Evolutionary conservation across 2,329 filamentous ascomycete species (phyloP).

Genomic region (Fusarium subtropicale): DNA sequence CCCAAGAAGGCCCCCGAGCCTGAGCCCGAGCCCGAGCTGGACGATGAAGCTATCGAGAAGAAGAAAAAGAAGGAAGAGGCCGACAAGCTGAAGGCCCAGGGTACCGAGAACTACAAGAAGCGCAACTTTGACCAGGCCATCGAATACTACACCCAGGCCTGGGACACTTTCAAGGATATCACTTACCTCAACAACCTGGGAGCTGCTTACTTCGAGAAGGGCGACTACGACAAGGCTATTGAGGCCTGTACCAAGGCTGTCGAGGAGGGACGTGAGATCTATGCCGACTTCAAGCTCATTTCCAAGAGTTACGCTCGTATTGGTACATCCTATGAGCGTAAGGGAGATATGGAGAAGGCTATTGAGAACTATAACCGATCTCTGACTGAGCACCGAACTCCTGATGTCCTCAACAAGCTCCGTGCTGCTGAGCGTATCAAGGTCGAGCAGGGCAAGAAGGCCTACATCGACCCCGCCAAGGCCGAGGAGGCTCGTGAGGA

Average conservation of each 20-base stretch:
- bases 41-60: conserved; percentile 85
- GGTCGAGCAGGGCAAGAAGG: conserved; percentile 76
- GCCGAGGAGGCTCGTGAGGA: conserved; percentile 95
- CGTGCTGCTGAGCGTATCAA: conserved; percentile 90
- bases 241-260: conserved; percentile 89
- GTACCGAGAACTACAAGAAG: conserved; percentile 98
- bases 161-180: conserved; percentile 95
- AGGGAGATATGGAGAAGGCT: conserved; percentile 81
- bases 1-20: conserved; percentile 69
- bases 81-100: conserved; percentile 93
- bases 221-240: conserved; percentile 88
- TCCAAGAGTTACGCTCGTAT: conserved; percentile 98
- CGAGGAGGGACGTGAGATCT: conserved; percentile 87
- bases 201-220: conserved; percentile 95
- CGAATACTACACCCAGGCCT: conserved; percentile 92
- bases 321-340: conserved; percentile 91
- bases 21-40: conserved; percentile 75
- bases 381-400: conserved; percentile 95
- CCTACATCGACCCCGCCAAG: conserved; percentile 90
- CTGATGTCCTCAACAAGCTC: conserved; percentile 92
- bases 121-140: conserved; percentile 95
- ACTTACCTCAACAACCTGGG: conserved; percentile 97
- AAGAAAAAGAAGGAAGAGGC: conserved; percentile 92
- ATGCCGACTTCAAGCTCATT: conserved; percentile 97
- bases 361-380: conserved; percentile 93